Evolutionary conservation across 768 basidiomycete genomes (phyloP), one percentile per base, ranked within the genome.

Genomic region (Psilocybe subaeruginosa): DNA sequence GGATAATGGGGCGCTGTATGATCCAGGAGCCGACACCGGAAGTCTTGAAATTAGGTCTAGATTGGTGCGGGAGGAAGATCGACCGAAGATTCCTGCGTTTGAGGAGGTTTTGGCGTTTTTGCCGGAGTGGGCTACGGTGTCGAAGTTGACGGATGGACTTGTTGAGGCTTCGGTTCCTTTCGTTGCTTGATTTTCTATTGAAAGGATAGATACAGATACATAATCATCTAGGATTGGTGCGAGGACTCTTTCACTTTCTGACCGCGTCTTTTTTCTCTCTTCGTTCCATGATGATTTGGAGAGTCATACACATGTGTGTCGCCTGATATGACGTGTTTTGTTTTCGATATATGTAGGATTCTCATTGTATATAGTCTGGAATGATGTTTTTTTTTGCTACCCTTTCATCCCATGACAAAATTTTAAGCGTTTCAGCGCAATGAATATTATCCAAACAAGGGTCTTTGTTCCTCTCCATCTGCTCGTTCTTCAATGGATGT

Each of bases 41-140:
- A 27, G 55, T 23, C 17, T n/a, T 50, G 35, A 16, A n/a, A 7
- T 29, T 14, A 80, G 73, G 31, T 23, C 12, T 33, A 53, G 17
- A 55, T 50, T 33, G 54, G 41, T 48, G 46, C 37, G 17, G 56
- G 46, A 33, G 9, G 30, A 47, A 9, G 48, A 54, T 12, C 66
- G 67, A 19, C 66, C 75, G 9, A 82, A 77, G 73, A 89, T 92
- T 17, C 90, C 90, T 4, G 89, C 90, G 2, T 77, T 84, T 49
- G 89, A 91, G 69, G 90, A 92, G 68, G 80, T 84, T 29, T 68
- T 90, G 6, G 68, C 72, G 6, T 89, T 88, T 70, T 70, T 91
- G 60, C 91, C 91, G 17, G 74, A 80, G 49, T 92, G 91, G 90
- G 86, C 82, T 8, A 77, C 78, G n/a, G 82, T 83, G 49, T 82